Conservation (phyloP, 208 protist species). For the Leishmania martiniquensis region DNA sequence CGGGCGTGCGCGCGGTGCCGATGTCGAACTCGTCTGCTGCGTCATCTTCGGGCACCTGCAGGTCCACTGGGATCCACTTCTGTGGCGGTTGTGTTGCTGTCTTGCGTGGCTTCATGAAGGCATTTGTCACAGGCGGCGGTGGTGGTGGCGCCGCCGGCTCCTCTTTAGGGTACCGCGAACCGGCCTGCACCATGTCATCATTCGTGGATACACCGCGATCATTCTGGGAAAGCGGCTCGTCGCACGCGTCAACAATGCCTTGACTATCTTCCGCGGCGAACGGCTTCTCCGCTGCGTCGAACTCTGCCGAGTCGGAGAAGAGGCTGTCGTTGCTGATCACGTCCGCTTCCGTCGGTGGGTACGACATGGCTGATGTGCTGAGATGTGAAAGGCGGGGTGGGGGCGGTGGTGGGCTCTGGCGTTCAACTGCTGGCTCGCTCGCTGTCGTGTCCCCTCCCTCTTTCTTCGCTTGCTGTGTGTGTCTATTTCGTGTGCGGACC, state of each 20-base stretch:
- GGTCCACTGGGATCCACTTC: slow-evolving; percentile 49
- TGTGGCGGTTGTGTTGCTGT: slow-evolving; percentile 29
- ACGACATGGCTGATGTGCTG: slow-evolving; percentile 32
- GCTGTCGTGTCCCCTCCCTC: too few species aligned
- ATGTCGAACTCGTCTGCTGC: slow-evolving; percentile 85
- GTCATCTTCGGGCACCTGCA: slow-evolving; percentile 54
- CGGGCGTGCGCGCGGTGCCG: slow-evolving; percentile 44
- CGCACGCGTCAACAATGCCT: slow-evolving; percentile 1
- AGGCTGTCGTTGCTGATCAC: slow-evolving; percentile 73
- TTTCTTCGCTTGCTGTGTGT: too few species aligned
- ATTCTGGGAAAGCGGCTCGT: slow-evolving; percentile 1
- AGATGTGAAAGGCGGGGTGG: background rate
- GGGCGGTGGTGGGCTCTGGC: too few species aligned
- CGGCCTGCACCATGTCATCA: slow-evolving; percentile 15
- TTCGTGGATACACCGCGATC: slow-evolving; percentile 12
- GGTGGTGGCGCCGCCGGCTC: slow-evolving; percentile 20
- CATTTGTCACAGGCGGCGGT: slow-evolving; percentile 30
- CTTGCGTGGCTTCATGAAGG: slow-evolving; percentile 68
- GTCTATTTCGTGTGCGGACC: too few species aligned
- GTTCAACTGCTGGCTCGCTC: too few species aligned
- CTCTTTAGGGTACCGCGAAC: slow-evolving; percentile 14
- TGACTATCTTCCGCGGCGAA: slow-evolving; percentile 12
- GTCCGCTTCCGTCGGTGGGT: slow-evolving; percentile 62
- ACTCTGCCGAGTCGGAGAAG: slow-evolving; percentile 66
- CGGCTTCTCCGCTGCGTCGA: slow-evolving; percentile 69